Conservation (phyloP, 176 grass and related monocot genomes). For the Echinochloa phyllopogon region DNA sequence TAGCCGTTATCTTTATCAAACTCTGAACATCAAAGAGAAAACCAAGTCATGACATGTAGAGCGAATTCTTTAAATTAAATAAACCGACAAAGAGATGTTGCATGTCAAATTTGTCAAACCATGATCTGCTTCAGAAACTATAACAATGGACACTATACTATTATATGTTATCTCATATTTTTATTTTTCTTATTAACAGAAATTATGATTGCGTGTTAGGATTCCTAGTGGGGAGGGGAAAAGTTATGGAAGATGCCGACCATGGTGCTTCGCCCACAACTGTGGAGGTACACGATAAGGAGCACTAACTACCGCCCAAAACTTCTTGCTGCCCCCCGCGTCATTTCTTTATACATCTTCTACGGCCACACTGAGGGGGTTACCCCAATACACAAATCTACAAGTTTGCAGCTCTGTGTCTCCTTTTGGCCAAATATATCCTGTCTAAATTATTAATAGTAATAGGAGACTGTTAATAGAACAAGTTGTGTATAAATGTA, state of each 20-base stretch:
- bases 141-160: no score
- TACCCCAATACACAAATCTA: neutral
- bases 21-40: no score
- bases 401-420: neutral
- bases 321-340: neutral
- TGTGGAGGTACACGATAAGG: constrained; percentile 37
- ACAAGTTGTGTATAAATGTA: neutral
- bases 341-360: neutral
- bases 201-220: neutral
- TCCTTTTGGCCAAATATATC: neutral
- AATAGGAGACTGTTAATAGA: neutral
- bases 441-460: neutral
- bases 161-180: no score
- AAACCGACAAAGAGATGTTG: no score
- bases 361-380: neutral
- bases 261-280: constrained; percentile 37
- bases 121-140: no score
- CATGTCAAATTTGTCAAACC: no score
- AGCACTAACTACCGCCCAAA: constrained; percentile 36
- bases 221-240: neutral
- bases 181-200: neutral
- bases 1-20: no score
- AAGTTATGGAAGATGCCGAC: neutral
- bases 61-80: no score
- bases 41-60: no score